Conservation (phyloP, 2,329 filamentous ascomycete species). For the Botrytis cinerea region DNA sequence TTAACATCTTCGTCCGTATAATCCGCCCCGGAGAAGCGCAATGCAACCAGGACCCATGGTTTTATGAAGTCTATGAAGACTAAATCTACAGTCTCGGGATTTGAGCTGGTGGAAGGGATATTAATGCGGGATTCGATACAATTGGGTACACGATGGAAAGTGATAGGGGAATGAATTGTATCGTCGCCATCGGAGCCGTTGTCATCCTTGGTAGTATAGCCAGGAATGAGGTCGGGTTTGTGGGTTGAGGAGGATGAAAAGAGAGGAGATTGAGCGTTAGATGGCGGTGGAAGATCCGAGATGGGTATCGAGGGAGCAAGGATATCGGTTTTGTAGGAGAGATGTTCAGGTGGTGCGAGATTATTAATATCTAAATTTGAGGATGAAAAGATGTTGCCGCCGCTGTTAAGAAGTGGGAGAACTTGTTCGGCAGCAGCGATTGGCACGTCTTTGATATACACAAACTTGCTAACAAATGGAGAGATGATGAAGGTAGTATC, state of each 20-base stretch:
- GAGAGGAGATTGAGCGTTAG: constrained; percentile 4
- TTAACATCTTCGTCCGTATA: constrained; percentile 52
- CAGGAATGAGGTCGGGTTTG: constrained; percentile 55
- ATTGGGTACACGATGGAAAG: constrained; percentile 79
- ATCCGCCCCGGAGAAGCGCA: constrained; percentile 60
- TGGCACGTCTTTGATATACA: constrained; percentile 77
- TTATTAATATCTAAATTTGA: constrained; percentile 38
- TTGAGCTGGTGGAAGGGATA: constrained; percentile 54
- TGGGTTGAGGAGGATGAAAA: constrained; percentile 35
- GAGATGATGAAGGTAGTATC: constrained; percentile 86
- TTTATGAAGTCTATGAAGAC: constrained; percentile 92
- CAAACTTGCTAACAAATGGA: constrained; percentile 80
- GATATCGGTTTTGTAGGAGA: constrained; percentile 30
- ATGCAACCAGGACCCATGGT: constrained; percentile 74
- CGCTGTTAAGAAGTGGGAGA: constrained; percentile 58
- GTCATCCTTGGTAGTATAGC: constrained; percentile 90
- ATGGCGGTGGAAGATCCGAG: not conserved
- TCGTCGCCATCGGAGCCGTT: constrained; percentile 85
- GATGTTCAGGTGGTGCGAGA: constrained; percentile 40
- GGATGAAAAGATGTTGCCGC: constrained; percentile 48
- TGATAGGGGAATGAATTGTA: constrained; percentile 74
- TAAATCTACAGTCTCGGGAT: constrained; percentile 77
- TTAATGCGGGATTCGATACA: constrained; percentile 70
- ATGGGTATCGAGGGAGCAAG: constrained; percentile 27
- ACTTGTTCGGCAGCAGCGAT: constrained; percentile 74